Percentiles rank a stretch among this genome's conserved stretches.
Evolutionary conservation across 441 rosid genomes (phyloP).

Genomic region (Jatropha multifida): DNA sequence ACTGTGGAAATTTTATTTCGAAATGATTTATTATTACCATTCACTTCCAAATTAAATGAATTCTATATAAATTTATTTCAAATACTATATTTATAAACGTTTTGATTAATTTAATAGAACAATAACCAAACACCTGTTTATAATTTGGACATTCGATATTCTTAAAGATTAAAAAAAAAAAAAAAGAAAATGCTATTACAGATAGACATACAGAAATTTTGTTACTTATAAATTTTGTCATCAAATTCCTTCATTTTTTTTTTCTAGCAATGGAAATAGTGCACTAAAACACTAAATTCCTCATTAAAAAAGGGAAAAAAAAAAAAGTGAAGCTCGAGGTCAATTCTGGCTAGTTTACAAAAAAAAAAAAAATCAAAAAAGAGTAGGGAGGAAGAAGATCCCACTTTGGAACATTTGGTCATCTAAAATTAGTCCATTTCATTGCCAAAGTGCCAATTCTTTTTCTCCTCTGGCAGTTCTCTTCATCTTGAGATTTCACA

Average conservation of each 20-base stretch:
- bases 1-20: too few species aligned
- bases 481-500: slow-evolving; percentile 67
- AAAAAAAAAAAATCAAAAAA: not conserved
- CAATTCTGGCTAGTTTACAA: slow-evolving; percentile 27
- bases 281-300: slow-evolving; percentile 13
- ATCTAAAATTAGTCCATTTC: slow-evolving; percentile 34
- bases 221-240: too few species aligned
- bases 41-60: too few species aligned
- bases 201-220: too few species aligned
- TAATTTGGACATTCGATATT: too few species aligned
- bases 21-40: too few species aligned
- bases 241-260: not conserved
- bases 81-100: too few species aligned
- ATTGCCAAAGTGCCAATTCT: not conserved
- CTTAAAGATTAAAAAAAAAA: too few species aligned
- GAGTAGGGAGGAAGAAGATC: not conserved
- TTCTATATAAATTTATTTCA: too few species aligned
- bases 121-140: too few species aligned
- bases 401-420: slow-evolving; percentile 19
- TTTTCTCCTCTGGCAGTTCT: not conserved
- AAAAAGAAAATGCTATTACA: too few species aligned
- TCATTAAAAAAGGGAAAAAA: not conserved
- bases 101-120: too few species aligned
- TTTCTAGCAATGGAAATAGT: not conserved
- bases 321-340: slow-evolving; percentile 21